Base-by-base conservation (phyloP, 345 rosid genomes). In the Brassica cretica region DNA sequence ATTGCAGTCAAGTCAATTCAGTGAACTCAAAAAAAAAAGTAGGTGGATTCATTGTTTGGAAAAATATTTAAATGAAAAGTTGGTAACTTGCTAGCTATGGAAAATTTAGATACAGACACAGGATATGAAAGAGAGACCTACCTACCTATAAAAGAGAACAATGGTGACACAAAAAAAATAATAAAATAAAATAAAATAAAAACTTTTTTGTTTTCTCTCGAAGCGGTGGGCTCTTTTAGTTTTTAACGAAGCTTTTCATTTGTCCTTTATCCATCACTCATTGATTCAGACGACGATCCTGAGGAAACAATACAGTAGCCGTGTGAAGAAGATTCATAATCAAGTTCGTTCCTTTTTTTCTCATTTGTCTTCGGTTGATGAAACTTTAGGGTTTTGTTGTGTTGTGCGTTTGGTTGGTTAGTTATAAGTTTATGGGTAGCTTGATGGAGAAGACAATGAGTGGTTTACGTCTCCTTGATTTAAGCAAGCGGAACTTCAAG, bases 401-500 rank as follows among this genome's bases (percentile, higher is more conserved):
- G 39, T 4, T 68, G 33, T 46, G 41, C 6, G 39, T 8, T 2
- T 19, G 21, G 1, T 19, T 19, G 21, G 21, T 19, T 19, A 19
- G 21, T 19, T 5, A 2, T 73, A 5, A 63, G n/a, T 39, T 19
- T 12, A 35, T 64, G 60, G 12, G 19, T 78, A 72, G 63, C 77
- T 53, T 53, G 59, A 53, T 53, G 21, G 59, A 24, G 30, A 21
- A 19, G 81, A 59, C 25, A 72, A 46, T 21, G 72, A 64, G 37
- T 71, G 14, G 7, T 3, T 21, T 78, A 56, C 51, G 65, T 16
- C 68, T 71, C 41, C 37, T 78, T 8, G 62, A 78, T 71, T 14
- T 66, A 18, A 71, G 72, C 73, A 78, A 59, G 68, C 39, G 33
- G 0, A 78, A 78, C 72, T 60, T 78, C 19, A 76, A 72, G 0